Base-by-base conservation (phyloP, 495 filamentous ascomycete genomes). In the Ramalina intermedia region DNA sequence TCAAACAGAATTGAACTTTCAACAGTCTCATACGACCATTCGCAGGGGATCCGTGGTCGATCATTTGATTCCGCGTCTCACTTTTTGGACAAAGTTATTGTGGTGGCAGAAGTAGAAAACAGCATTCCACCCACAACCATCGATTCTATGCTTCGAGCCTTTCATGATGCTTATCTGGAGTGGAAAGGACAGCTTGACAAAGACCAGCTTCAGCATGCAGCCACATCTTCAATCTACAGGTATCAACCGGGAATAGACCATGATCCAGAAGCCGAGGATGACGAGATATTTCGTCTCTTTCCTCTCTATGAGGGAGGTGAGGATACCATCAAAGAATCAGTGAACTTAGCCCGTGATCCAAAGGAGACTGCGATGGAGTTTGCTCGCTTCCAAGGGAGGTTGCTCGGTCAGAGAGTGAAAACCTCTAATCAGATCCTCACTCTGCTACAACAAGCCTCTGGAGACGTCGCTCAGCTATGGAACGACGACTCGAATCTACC, bases 201-300 rank as follows among this genome's bases (percentile, higher is more conserved):
- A 24, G 87, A 94, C 52, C 80, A 84, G 58, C 76, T 80, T 57
- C 72, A 81, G 47, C 78, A 79, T 48, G 77, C 84, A 11, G 69
- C 74, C 18, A 85, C 83, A 54, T 74, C 70, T 13, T 83, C 86
- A 42, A 58, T 90, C 20, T 99, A 90, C 63, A 80, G 78, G 12
- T 95, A 87, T 63, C 75, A 75, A 54, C 90, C 88, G 16, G 79
- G 74, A 6, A 67, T 76, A 44, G 80, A 82, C 41, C 84, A 87
- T 36, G 73, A 77, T 50, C 81, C 88, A 47, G 83, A 84, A 51
- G 72, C 75, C n/a, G 80, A 85, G 44, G 78, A 87, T 57, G 72
- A 81, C 45, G 86, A 88, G 39, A 76, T 95, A 35, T 66, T 80
- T 18, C 70, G 79, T 47, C 69, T 96, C 35, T 96, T 98, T 64